Base-by-base conservation (phyloP, 495 filamentous ascomycete genomes). In the Thozetella sp. region DNA sequence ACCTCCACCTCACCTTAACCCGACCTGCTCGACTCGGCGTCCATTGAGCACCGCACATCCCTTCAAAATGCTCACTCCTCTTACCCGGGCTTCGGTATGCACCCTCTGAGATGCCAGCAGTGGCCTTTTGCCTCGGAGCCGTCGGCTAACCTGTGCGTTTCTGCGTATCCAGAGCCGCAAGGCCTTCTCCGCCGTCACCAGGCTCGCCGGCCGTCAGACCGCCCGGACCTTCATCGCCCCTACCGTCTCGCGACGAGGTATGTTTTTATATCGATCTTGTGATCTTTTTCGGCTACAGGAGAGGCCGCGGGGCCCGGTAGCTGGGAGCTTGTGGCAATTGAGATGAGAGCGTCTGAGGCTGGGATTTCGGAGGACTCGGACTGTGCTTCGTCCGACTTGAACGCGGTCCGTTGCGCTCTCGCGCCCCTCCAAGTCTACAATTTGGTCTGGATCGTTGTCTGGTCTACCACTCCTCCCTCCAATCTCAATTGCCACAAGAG, bases 221-320 rank as follows among this genome's bases (percentile, higher is more conserved):
- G 78, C 43, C 43, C 43, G 95, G 70, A 90, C 88, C 72, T 93
- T 97, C 81, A 88, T 96, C 69, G 80, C 82, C 51, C 86, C 90
- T 43, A 93, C 90, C 27, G 83, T 88, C 66, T 76, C 83, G 60
- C 86, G 90, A 74, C 82, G 88, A 87, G 90, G 91, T 93, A 84
- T 67, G 79, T 75, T 20, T 19, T 53, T 57, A 22, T 46, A 13
- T 43, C 50, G 19, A 30, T 63, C 56, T 71, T 71, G 71, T 72
- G 66, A 62, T 65, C 75, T 63, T 74, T 72, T 63, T 75, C 67
- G 65, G 76, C 72, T 76, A 10, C 0, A 3, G 11, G 23, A 24
- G 27, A 40, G n/a, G 10, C n/a, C 43, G 10, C 11, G 43, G 43
- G 43, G 10, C 3, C n/a, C 9, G n/a, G 9, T 19, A 12, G 9